Evolutionary conservation across 495 filamentous ascomycete genomes (phyloP), one percentile per base, ranked within the genome.

Genomic region (Xylaria intraflava): DNA sequence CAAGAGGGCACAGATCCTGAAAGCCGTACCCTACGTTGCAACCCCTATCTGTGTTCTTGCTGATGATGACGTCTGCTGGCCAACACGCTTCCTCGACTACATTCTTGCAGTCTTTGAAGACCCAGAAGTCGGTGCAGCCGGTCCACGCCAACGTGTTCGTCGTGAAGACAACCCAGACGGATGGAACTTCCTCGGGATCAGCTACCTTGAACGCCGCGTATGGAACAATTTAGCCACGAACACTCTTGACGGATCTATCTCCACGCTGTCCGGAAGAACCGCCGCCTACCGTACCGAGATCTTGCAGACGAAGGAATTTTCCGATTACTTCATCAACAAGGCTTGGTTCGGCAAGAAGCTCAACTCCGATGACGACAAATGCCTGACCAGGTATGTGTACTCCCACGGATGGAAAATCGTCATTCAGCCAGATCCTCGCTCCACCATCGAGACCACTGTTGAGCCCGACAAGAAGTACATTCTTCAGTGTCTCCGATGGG

Each of bases 171-270:
- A 77, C 80, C 49, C 77, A 76, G 16, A 65, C 84, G 17, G 3
- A 47, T 93, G 79, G 80, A 83, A 85, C 58, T 95, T 85, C 69
- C 77, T 95, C 14, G 89, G 88, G 1, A 86, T 87, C 23, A 74
- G 84, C 29, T 95, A 95, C 64, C 83, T 95, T 43, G 85, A 90
- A 62, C 77, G 89, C 35, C 78, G 89, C 41, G 93, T 92, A 64
- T 95, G 92, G 64, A 89, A 95, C 67, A 91, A 89, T 65, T 88
- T 87, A 40, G 87, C 89, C 9, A 91, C 88, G 29, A 88, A 89
- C 55, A 83, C 86, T 65, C 78, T 93, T 41, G 89, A 95, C 65
- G 89, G 89, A 41, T 89, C 89, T 17, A 81, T 90, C 19, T 89
- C 89, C 24, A 93, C 89, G 70, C 84, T 95, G 73, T 95, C 89